These are phyloP conservation scores for Candolleomyces eurysporus DNA, from an alignment of 768 basidiomycete genomes.

Conservation along the genomic window DNA sequence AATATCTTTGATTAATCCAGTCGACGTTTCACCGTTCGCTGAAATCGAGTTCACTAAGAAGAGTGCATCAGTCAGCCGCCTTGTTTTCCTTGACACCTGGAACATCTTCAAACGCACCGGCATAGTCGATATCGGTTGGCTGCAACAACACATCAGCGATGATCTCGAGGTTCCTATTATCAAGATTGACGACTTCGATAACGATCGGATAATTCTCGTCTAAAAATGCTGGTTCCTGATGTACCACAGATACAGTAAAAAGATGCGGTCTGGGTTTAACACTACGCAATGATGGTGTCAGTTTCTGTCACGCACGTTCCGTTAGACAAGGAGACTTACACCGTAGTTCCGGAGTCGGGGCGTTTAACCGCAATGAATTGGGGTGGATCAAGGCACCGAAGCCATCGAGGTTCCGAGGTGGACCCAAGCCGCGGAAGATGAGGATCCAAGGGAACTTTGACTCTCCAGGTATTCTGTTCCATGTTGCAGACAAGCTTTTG, in stretches of 20 bases:
- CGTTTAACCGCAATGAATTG: conserved; percentile 53
- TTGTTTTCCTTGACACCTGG: neutral
- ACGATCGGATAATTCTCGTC: conserved; percentile 78
- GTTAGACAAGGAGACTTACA: conserved; percentile 35
- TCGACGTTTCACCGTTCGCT: conserved; percentile 61
- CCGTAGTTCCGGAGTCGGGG: conserved; percentile 42
- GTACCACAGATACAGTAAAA: conserved; percentile 52
- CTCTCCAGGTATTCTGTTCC: conserved; percentile 61
- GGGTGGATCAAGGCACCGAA: conserved; percentile 52
- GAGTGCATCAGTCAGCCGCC: neutral
- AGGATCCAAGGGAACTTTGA: conserved; percentile 59
- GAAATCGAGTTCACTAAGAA: conserved; percentile 56
- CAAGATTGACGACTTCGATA: conserved; percentile 68
- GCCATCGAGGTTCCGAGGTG: conserved; percentile 46
- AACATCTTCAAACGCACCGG: conserved; percentile 43
- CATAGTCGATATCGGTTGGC: conserved; percentile 72
- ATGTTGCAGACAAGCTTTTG: conserved; percentile 49
- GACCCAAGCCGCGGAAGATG: conserved; percentile 32
- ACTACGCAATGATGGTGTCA: conserved; percentile 28
- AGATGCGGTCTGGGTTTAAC: conserved; percentile 63
- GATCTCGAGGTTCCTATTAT: conserved; percentile 67
- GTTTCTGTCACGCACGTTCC: conserved; percentile 3
- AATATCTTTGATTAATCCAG: conserved; percentile 72
- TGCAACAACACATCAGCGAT: conserved; percentile 76
- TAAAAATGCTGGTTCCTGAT: conserved; percentile 70